phyloP scores from a whole-genome alignment of 2,329 filamentous ascomycete genomes.

The Colletotrichum lindemuthianum region DNA sequence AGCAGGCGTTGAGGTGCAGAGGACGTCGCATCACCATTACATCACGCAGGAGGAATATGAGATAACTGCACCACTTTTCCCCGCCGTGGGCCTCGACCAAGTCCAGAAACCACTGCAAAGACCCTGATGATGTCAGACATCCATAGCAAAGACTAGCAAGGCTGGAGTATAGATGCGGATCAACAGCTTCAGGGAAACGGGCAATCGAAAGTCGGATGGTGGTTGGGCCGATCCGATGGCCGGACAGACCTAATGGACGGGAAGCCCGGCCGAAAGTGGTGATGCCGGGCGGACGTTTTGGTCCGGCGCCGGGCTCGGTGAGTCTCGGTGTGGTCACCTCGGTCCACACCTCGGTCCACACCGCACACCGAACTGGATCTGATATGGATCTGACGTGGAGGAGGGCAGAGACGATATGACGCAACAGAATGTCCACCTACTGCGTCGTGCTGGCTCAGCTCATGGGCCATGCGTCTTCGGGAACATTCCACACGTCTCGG shows the following conservation, averaged over 20 bases:
- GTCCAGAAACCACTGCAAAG: not conserved
- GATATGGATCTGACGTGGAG: not conserved
- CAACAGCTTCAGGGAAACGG: not conserved
- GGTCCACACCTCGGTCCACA: not conserved
- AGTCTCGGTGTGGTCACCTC: not conserved
- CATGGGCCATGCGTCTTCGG: constrained; percentile 3
- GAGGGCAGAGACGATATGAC: constrained; percentile 13
- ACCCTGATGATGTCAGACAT: constrained; percentile 18
- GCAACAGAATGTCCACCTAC: constrained; percentile 5
- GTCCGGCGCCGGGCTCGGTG: not conserved
- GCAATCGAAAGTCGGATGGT: not conserved
- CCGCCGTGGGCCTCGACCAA: not conserved
- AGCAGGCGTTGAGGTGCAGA: not conserved
- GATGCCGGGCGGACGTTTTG: constrained; percentile 12
- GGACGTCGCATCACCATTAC: constrained; percentile 23
- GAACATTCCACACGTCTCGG: not conserved
- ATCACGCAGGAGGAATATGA: constrained; percentile 18
- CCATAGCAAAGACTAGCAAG: no score
- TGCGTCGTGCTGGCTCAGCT: constrained; percentile 2
- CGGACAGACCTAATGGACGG: not conserved
- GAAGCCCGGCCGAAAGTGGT: not conserved
- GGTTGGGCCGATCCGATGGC: constrained; percentile 3
- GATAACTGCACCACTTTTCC: constrained; percentile 30
- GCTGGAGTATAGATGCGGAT: not conserved
- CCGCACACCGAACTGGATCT: not conserved